These are phyloP conservation scores for Actinomortierella wolfii DNA, from an alignment of 371 early-diverging fungal genomes.

Conservation along the genomic window DNA sequence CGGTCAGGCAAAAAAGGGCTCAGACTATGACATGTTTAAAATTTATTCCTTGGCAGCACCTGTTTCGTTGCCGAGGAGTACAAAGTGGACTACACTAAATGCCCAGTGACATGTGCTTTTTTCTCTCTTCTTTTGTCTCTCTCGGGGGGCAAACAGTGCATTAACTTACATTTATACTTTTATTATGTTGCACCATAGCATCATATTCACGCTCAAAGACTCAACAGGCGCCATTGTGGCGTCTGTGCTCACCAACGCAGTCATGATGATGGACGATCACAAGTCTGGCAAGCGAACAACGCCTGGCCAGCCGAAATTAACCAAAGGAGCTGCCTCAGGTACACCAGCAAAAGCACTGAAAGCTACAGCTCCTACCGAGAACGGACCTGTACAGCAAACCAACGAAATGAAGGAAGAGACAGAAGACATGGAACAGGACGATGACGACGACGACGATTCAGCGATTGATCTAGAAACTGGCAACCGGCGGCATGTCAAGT, in stretches of 20 bases:
- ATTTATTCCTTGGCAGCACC: no score
- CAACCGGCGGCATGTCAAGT: constrained; percentile 2
- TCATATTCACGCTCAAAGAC: constrained; percentile 83
- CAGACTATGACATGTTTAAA: no score
- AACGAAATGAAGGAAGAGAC: constrained; percentile 23
- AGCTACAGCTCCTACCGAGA: not conserved
- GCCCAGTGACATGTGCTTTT: no score
- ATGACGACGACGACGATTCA: constrained; percentile 23
- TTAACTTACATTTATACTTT: constrained; percentile 1
- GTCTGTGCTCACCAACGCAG: constrained; percentile 85
- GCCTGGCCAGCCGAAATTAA: constrained; percentile 29
- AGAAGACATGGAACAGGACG: constrained; percentile 35
- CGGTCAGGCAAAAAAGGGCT: no score
- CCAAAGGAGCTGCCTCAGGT: not conserved
- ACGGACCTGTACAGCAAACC: not conserved
- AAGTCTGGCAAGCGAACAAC: constrained; percentile 74
- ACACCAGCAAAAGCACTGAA: constrained; percentile 9
- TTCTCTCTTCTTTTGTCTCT: no score
- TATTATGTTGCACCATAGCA: constrained; percentile 26
- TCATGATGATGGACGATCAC: constrained; percentile 97
- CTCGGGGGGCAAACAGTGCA: no score
- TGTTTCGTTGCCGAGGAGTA: no score
- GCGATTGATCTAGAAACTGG: constrained; percentile 41
- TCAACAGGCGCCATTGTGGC: constrained; percentile 71
- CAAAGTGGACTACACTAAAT: no score